Percentiles rank a stretch among this genome's conserved stretches.
Conservation (phyloP, 495 filamentous ascomycete genomes). For the Neurospora sp. region DNA sequence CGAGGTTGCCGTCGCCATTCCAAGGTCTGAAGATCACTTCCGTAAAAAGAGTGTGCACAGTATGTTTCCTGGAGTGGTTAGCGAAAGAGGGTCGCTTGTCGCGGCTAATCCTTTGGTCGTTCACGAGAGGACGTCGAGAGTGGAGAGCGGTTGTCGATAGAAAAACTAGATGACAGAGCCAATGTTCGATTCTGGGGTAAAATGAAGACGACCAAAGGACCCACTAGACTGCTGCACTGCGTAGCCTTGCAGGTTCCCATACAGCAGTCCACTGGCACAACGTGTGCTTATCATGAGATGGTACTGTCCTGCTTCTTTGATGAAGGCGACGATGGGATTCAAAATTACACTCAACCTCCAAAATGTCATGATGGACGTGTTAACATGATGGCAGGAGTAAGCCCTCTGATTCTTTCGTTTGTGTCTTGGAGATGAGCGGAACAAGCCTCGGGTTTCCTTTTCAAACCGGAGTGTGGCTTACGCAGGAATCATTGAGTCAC, state of each 20-base stretch:
- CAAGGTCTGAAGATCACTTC: background rate
- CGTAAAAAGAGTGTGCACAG: background rate
- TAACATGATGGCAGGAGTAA: background rate
- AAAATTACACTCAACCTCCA: background rate
- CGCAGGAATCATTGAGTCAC: background rate
- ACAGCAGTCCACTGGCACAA: background rate
- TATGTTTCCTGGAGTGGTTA: background rate
- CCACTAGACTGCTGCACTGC: background rate
- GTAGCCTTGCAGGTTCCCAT: conserved; percentile 3
- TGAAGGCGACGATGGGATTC: background rate
- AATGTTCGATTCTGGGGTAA: conserved; percentile 13
- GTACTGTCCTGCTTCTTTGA: background rate
- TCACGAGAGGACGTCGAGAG: background rate
- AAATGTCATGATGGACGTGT: background rate
- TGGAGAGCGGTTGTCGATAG: background rate
- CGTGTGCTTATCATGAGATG: background rate
- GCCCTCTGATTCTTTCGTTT: background rate
- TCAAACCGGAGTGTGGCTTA: background rate
- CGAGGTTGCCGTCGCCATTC: background rate
- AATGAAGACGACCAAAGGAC: background rate
- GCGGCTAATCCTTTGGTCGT: conserved; percentile 1
- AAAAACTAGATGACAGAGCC: background rate
- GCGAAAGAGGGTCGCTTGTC: conserved; percentile 2
- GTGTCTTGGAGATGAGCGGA: background rate
- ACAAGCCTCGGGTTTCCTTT: background rate